Percentiles rank a stretch among this genome's conserved stretches.
phyloP scores from a whole-genome alignment of 2,329 filamentous ascomycete genomes.

The Neurospora sp. region DNA sequence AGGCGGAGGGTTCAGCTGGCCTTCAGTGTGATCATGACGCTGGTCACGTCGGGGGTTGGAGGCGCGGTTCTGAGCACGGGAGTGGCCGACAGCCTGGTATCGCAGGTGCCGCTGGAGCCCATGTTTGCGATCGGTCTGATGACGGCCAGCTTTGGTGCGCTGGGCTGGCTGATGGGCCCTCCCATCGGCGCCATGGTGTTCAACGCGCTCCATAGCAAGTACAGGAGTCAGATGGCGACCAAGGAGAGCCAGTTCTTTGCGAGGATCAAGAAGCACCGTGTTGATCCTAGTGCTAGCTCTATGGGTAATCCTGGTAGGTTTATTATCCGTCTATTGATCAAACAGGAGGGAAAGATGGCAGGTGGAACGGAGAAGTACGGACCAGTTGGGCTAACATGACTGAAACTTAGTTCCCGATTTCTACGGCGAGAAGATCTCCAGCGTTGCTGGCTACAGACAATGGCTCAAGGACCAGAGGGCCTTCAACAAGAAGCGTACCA shows the following conservation, averaged over 20 bases:
- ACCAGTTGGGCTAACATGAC: constrained; percentile 2
- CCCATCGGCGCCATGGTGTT: constrained; percentile 73
- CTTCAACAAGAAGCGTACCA: constrained; percentile 83
- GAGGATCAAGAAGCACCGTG: constrained; percentile 82
- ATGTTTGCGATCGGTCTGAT: constrained; percentile 76
- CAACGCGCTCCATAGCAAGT: constrained; percentile 61
- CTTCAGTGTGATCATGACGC: constrained; percentile 59
- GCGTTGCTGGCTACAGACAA: constrained; percentile 79
- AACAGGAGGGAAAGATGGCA: not conserved
- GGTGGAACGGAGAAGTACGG: not conserved
- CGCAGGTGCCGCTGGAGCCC: constrained; percentile 74
- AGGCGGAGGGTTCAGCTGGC: constrained; percentile 75
- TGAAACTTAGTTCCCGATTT: constrained; percentile 69
- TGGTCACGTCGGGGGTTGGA: constrained; percentile 45
- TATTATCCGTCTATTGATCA: not conserved
- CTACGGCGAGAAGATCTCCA: constrained; percentile 97
- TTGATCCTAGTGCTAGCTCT: constrained; percentile 81
- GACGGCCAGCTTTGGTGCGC: constrained; percentile 63
- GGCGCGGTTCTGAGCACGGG: constrained; percentile 60
- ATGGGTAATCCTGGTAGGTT: constrained; percentile 68
- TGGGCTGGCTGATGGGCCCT: constrained; percentile 83
- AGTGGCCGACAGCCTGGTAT: constrained; percentile 60
- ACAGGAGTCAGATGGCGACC: constrained; percentile 60
- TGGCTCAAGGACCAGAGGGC: constrained; percentile 97
- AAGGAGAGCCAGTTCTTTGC: constrained; percentile 94